phyloP scores from a whole-genome alignment of 768 basidiomycete species.

The Royoungia palumana region DNA sequence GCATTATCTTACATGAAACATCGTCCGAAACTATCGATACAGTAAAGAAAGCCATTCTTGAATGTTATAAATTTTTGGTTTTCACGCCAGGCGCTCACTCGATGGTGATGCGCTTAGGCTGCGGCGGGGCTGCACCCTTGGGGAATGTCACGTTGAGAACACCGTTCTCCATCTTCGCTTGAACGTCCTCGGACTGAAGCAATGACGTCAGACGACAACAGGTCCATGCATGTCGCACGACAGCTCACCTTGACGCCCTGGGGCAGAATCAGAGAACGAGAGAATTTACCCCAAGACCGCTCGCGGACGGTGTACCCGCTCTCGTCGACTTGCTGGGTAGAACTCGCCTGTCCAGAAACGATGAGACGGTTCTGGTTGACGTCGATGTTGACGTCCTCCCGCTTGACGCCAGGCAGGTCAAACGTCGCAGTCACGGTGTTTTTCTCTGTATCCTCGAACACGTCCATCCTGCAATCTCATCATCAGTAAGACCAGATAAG shows the following conservation, averaged over 20 bases:
- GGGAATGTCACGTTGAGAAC: constrained; percentile 52
- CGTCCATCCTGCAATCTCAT: constrained; percentile 43
- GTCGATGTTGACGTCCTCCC: constrained; percentile 51
- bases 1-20: no score
- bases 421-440: constrained; percentile 53
- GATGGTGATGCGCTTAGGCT: constrained; percentile 43
- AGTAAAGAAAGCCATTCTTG: no score
- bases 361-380: constrained; percentile 46
- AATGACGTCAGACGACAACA: background rate
- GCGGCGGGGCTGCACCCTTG: constrained; percentile 38
- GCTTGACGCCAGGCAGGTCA: constrained; percentile 53
- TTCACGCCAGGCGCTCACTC: constrained; percentile 4
- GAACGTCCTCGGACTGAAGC: constrained; percentile 30
- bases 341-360: constrained; percentile 47
- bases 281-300: constrained; percentile 46
- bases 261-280: constrained; percentile 46
- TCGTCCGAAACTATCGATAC: no score
- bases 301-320: constrained; percentile 38
- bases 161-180: constrained; percentile 49
- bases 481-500: background rate
- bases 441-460: constrained; percentile 45
- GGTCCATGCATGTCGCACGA: background rate
- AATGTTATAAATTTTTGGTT: no score
- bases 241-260: constrained; percentile 43
- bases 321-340: constrained; percentile 32